A percentile compares a stretch with the other conserved stretches of the same genome.
Conservation (phyloP, 2,329 filamentous ascomycete species). For the Diaporthe caulivora region DNA sequence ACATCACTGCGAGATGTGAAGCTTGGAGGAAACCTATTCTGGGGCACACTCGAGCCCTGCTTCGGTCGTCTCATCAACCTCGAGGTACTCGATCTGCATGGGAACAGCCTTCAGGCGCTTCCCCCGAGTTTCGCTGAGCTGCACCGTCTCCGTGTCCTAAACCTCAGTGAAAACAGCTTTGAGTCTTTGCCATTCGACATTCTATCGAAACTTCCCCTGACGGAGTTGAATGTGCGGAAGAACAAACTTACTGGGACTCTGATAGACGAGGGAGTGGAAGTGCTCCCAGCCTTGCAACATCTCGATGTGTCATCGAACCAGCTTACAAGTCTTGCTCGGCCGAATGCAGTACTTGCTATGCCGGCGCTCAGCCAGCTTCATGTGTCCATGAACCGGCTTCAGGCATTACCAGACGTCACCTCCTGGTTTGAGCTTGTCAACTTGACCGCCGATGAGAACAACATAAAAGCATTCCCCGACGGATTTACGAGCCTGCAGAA, state of each 20-base stretch:
- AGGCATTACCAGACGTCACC: slow-evolving; percentile 78
- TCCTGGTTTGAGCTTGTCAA: slow-evolving; percentile 80
- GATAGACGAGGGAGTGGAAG: slow-evolving; percentile 71
- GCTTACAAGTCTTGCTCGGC: slow-evolving; percentile 66
- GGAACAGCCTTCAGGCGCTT: slow-evolving; percentile 81
- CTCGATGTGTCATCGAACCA: slow-evolving; percentile 85
- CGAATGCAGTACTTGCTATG: slow-evolving; percentile 64
- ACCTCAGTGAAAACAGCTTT: slow-evolving; percentile 84
- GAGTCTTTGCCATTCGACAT: slow-evolving; percentile 77
- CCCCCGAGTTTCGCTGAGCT: slow-evolving; percentile 77
- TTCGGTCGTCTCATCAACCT: slow-evolving; percentile 76
- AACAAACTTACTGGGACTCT: slow-evolving; percentile 83
- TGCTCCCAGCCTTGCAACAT: slow-evolving; percentile 75
- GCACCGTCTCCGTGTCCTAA: slow-evolving; percentile 77
- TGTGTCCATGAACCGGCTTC: slow-evolving; percentile 85
- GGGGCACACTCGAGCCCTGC: slow-evolving; percentile 74
- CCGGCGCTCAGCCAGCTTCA: slow-evolving; percentile 81
- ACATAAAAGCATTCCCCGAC: slow-evolving; percentile 78
- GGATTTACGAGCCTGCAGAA: slow-evolving; percentile 78
- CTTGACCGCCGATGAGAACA: slow-evolving; percentile 85
- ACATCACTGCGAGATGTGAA: slow-evolving; percentile 81
- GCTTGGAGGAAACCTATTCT: slow-evolving; percentile 81
- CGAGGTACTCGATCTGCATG: slow-evolving; percentile 84
- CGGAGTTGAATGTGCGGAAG: slow-evolving; percentile 80
- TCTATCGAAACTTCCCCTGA: slow-evolving; percentile 76